Base-by-base conservation (phyloP, 257 asterid genomes). In the Cynanchum wilfordii region DNA sequence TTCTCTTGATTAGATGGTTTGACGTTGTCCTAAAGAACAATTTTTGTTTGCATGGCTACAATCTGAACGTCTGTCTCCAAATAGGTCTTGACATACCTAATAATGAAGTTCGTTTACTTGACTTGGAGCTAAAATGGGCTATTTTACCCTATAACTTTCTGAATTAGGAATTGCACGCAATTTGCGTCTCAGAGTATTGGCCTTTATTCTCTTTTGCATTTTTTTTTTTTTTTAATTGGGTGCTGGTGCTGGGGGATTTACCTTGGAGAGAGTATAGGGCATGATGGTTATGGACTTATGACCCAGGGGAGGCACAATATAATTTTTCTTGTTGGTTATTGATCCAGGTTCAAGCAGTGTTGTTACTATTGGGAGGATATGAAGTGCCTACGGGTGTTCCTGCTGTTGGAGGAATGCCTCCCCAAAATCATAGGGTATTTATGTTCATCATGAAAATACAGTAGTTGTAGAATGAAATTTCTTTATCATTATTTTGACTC, bases 271-370 rank as follows among this genome's bases (percentile, higher is more conserved):
- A 36, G 40, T 36, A 36, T 36, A 3, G 40, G 40, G 40, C 40
- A 36, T 36, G 40, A 36, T 55, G 24, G 13, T 50, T 20, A 20
- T 45, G 15, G n/a, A 20, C 55, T 66, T 38, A 19, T 51, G 54
- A 15, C 45, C 22, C 55, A 56, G 29, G 16, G 30, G 65, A 52
- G 22, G n/a, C 60, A 36, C 72, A 76, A 52, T 73, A 64, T 3
- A 71, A 66, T 33, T 19, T 68, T 36, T 13, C 25, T 44, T 66
- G 9, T 64, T 29, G 29, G 22, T 64, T 68, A 66, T 38, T 69
- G 25, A 73, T 73, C 82, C 87, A 90, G 98, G 96, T 92, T 63
- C 98, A 89, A 87, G 96, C 96, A 51, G 98, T 91, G 75, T 76
- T 93, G 74, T 73, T 91, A 67, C 88, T 91, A 55, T 87, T 93